Evolutionary conservation across 2,329 filamentous ascomycete species (phyloP), one percentile per base, ranked within the genome.

Genomic region (Diaporthe sp.): DNA sequence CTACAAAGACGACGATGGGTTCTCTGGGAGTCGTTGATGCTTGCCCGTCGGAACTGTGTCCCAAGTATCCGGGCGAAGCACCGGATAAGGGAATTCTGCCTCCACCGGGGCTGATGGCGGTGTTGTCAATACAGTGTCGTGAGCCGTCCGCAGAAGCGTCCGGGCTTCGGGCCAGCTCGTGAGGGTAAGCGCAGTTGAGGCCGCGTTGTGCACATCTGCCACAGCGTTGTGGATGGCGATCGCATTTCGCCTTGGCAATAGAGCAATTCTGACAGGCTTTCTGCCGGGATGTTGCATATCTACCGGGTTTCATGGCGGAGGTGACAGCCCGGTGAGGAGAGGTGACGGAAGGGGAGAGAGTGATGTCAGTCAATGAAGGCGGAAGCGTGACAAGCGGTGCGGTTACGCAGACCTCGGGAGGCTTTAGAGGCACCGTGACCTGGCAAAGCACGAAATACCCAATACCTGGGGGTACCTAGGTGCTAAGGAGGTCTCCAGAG

Each of bases 221-320:
- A 63, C 85, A 86, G 10, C 77, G 44, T 10, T 73, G 78, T 13
- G 75, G 47, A 59, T 78, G 80, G 61, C 83, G 83, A 77, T 86
- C 82, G 75, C 85, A 86, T 79, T 81, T 85, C 35, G 80, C 81
- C 75, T 86, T 86, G 65, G 84, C 81, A 19, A 72, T 50, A 1
- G 81, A 82, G 55, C 85, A 86, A 12, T 78, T 75, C 17, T 80
- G 80, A 71, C 85, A 86, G 50, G 82, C 81, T 15, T 66, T 66
- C 19, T 66, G 63, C 22, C 63, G 44, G 6, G 63, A 66, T 9
- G 1, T 51, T 22, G 63, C 22, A 37, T 66, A 66, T 22, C 63
- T 51, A 4, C 30, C 37, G 17, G 63, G 3, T 15, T 51, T 51
- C 63, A 66, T 66, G 44, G 15, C 47, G n/a, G 17, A 7, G 32